phyloP scores from a whole-genome alignment of 805 yeast species.

The Gaillardinia entomophila region DNA sequence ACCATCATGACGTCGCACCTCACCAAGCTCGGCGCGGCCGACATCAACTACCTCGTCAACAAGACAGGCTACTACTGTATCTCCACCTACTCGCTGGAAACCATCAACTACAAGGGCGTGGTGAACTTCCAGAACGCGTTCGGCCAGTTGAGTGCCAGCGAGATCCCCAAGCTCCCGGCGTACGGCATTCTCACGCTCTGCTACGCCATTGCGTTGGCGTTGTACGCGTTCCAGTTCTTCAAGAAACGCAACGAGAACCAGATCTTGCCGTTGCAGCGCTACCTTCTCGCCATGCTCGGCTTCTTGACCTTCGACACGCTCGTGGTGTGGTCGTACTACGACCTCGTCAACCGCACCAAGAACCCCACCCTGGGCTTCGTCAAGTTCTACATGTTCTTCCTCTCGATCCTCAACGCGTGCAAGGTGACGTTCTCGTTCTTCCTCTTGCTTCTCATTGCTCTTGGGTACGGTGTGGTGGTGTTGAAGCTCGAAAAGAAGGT shows the following conservation, averaged over 20 bases:
- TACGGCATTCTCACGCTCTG: conserved; percentile 82
- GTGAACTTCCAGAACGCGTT: conserved; percentile 87
- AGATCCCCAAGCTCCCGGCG: conserved; percentile 84
- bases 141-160: conserved; percentile 85
- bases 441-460: conserved; percentile 72
- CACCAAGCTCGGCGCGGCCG: conserved; percentile 52
- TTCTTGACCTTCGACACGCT: conserved; percentile 81
- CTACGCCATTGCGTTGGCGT: conserved; percentile 75
- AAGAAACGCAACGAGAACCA: conserved; percentile 72
- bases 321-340: conserved; percentile 88
- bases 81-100: conserved; percentile 51
- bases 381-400: conserved; percentile 62
- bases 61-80: conserved; percentile 92
- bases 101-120: conserved; percentile 50
- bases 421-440: conserved; percentile 87
- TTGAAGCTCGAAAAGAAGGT: conserved; percentile 71
- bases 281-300: conserved; percentile 78
- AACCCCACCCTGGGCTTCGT: conserved; percentile 53
- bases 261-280: conserved; percentile 83
- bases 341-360: conserved; percentile 59
- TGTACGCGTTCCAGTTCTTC: conserved; percentile 80
- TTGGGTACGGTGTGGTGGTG: conserved; percentile 93
- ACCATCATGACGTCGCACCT: conserved; percentile 54
- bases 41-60: conserved; percentile 56
- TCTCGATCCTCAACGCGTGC: conserved; percentile 73